Evolutionary conservation across 108 stramenopile genomes (phyloP).

Genomic region (Skeletonema potamos): DNA sequence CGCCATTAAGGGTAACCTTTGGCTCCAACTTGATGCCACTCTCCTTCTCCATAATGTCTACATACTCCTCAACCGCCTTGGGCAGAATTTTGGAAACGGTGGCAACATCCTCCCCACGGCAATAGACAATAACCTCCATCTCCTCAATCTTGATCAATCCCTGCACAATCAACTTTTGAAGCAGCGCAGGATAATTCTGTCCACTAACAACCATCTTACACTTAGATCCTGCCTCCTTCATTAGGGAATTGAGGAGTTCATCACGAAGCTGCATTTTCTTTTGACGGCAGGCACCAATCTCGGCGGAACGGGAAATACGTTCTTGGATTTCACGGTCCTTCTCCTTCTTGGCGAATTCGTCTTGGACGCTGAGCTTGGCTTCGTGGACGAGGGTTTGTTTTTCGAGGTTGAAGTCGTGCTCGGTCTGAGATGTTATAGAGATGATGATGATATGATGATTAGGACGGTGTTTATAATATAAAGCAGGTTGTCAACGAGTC

Average conservation of each 20-base stretch:
- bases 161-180: conserved; percentile 97
- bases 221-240: conserved; percentile 77
- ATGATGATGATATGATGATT: background rate
- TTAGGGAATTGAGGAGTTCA: conserved; percentile 79
- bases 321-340: conserved; percentile 94
- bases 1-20: conserved; percentile 78
- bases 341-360: conserved; percentile 97
- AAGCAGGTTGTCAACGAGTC: background rate
- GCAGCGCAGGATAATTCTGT: conserved; percentile 89
- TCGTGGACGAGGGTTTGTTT: conserved; percentile 99
- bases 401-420: conserved; percentile 98
- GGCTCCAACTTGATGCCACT: conserved; percentile 82
- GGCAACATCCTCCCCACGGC: conserved; percentile 87
- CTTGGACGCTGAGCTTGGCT: conserved; percentile 95
- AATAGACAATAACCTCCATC: conserved; percentile 84
- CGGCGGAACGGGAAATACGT: conserved; percentile 91
- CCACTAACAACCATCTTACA: conserved; percentile 80
- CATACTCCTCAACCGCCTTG: conserved; percentile 88
- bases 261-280: conserved; percentile 98
- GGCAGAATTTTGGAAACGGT: conserved; percentile 78
- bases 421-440: conserved; percentile 56
- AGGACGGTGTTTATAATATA: background rate
- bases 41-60: conserved; percentile 91
- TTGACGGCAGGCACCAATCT: conserved; percentile 94
- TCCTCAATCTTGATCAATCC: conserved; percentile 99